Conservation (phyloP, 176 grass and related monocot species). For the Elymus sibiricus region DNA sequence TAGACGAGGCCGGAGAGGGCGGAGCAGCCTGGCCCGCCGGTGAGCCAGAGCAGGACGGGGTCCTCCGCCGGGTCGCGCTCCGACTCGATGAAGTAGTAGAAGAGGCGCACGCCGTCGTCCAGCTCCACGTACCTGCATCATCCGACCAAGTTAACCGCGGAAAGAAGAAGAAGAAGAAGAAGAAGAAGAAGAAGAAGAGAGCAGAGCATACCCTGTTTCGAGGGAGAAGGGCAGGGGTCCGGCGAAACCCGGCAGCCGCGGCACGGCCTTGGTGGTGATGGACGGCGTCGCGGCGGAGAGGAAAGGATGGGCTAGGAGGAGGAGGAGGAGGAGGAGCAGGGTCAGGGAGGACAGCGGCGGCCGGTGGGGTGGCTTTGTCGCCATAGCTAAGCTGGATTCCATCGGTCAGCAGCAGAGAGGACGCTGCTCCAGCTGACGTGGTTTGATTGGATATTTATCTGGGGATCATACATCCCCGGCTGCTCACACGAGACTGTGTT, state of each 20-base stretch:
- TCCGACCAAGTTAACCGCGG: neutral
- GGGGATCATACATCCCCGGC: no score
- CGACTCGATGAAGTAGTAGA: slow-evolving; percentile 47
- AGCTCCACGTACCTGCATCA: slow-evolving; percentile 21
- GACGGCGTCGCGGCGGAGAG: neutral
- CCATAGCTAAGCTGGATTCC: neutral
- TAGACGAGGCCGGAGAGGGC: slow-evolving; percentile 34
- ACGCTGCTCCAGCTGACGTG: neutral
- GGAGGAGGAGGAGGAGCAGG: neutral
- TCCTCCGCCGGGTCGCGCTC: slow-evolving; percentile 27
- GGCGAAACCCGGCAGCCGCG: neutral
- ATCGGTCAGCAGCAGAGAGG: neutral
- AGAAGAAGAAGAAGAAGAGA: neutral
- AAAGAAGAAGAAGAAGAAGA: neutral
- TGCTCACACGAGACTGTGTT: no score
- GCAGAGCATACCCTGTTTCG: slow-evolving; percentile 5
- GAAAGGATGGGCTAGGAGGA: neutral
- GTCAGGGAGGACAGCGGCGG: neutral
- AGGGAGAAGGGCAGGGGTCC: slow-evolving; percentile 25
- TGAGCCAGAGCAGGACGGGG: slow-evolving; percentile 41
- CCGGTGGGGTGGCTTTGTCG: neutral
- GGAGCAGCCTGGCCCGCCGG: slow-evolving; percentile 37
- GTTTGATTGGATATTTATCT: neutral
- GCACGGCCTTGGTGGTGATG: neutral
- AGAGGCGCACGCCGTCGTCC: slow-evolving; percentile 28